A percentile compares a stretch with the other conserved stretches of the same genome.
These are phyloP conservation scores for Hypericum perforatum DNA, from an alignment of 345 rosid species.

Conservation along the genomic window DNA sequence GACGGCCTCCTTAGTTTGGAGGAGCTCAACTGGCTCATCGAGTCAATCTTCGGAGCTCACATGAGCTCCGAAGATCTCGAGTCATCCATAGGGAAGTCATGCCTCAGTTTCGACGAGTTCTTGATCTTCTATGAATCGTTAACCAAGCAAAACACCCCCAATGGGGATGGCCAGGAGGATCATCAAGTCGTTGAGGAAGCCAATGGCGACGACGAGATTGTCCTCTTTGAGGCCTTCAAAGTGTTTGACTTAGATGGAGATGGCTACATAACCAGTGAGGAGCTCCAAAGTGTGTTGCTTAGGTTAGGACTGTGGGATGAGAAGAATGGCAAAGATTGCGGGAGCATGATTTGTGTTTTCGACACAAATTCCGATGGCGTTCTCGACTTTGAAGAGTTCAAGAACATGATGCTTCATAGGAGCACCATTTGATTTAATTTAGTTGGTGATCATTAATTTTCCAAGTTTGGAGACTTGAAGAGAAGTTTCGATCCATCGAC, in stretches of 20 bases:
- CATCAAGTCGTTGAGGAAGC: background rate
- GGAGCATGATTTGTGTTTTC: background rate
- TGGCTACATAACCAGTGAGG: constrained; percentile 61
- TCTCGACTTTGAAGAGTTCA: constrained; percentile 1
- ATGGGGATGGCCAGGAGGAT: no score
- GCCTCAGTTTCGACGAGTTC: constrained; percentile 52
- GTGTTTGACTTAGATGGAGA: constrained; percentile 68
- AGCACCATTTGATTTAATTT: background rate
- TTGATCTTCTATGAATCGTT: constrained; percentile 42
- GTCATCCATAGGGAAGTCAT: constrained; percentile 44
- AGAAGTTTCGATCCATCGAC: no score
- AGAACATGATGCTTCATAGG: background rate
- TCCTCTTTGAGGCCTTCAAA: constrained; percentile 48
- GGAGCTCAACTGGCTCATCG: constrained; percentile 70
- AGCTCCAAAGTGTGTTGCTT: constrained; percentile 50
- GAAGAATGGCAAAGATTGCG: background rate
- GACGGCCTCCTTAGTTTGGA: constrained; percentile 54
- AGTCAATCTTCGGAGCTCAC: constrained; percentile 27
- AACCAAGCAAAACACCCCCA: constrained; percentile 8
- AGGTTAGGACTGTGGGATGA: constrained; percentile 43
- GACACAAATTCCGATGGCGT: background rate
- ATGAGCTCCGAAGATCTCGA: constrained; percentile 39
- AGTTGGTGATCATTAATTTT: background rate
- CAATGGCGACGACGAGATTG: constrained; percentile 8
- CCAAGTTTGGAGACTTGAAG: background rate